Evolutionary conservation across 768 basidiomycete genomes (phyloP).

Genomic region (Exidia glandulosa): DNA sequence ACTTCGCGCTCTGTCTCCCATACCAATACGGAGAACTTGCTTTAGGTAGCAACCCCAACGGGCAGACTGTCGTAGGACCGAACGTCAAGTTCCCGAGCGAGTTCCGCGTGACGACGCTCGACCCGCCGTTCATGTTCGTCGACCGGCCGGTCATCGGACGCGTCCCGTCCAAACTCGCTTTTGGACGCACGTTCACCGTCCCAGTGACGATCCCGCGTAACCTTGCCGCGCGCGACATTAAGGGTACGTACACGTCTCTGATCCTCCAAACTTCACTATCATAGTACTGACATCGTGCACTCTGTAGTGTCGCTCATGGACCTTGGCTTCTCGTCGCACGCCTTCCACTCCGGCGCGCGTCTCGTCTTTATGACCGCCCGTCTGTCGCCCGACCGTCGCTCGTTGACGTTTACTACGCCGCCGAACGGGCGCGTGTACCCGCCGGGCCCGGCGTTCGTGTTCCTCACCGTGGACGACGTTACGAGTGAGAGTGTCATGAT

Average conservation of each 20-base stretch:
- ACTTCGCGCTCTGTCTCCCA: neutral
- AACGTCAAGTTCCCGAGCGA: slow-evolving; percentile 20
- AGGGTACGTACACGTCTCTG: slow-evolving; percentile 5
- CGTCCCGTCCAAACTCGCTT: slow-evolving; percentile 27
- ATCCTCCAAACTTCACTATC: no score
- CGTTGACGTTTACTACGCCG: slow-evolving; percentile 23
- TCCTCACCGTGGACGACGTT: slow-evolving; percentile 19
- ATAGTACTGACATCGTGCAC: neutral
- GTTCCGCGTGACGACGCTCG: slow-evolving; percentile 31
- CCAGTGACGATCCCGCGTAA: slow-evolving; percentile 22
- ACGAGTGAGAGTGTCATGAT: slow-evolving; percentile 13
- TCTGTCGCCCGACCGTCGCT: slow-evolving; percentile 17
- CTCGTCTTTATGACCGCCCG: slow-evolving; percentile 23
- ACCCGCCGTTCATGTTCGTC: slow-evolving; percentile 31
- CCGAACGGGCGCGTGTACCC: slow-evolving; percentile 26
- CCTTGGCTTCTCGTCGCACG: slow-evolving; percentile 25
- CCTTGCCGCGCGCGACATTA: slow-evolving; percentile 3
- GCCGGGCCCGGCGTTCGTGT: slow-evolving; percentile 18
- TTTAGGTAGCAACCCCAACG: neutral
- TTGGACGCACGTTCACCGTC: slow-evolving; percentile 23
- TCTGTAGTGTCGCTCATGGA: slow-evolving; percentile 23
- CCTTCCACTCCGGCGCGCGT: slow-evolving; percentile 25
- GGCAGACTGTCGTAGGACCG: slow-evolving; percentile 1
- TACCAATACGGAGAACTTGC: neutral
- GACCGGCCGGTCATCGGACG: slow-evolving; percentile 24